These are phyloP conservation scores for Oryza punctata DNA, from an alignment of 176 grass and related monocot genomes.

Conservation along the genomic window DNA sequence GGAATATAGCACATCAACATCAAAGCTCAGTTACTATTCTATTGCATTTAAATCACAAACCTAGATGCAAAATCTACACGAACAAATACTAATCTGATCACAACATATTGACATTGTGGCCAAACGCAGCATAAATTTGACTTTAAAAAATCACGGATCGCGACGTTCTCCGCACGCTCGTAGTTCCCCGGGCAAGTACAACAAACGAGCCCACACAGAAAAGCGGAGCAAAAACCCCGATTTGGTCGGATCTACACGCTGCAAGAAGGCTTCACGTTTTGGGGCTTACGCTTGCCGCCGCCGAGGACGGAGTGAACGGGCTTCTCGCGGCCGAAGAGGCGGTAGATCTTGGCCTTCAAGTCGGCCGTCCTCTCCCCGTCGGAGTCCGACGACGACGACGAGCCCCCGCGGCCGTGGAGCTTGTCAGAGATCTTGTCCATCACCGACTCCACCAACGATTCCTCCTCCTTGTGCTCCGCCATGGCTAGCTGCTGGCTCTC, in stretches of 20 bases:
- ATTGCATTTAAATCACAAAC: neutral
- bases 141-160: neutral
- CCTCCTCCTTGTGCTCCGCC: constrained; percentile 70
- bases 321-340: constrained; percentile 65
- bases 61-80: neutral
- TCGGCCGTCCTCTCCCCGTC: constrained; percentile 44
- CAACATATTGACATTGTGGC: neutral
- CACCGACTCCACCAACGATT: constrained; percentile 50
- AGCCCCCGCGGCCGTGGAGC: constrained; percentile 45
- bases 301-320: constrained; percentile 66
- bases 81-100: neutral
- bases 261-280: neutral
- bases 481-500: constrained; percentile 27
- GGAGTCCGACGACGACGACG: constrained; percentile 58
- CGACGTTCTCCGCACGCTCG: neutral
- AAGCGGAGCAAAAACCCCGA: neutral
- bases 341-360: constrained; percentile 67
- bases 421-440: constrained; percentile 67
- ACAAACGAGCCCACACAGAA: neutral
- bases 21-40: neutral
- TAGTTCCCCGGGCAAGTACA: neutral
- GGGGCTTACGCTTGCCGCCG: constrained; percentile 56
- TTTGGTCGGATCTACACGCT: constrained; percentile 28
- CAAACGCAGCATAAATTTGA: neutral
- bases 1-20: neutral